Percentiles rank a stretch among this genome's conserved stretches.
phyloP scores from a whole-genome alignment of 1,284 basidiomycete genomes.

The Naganishia liquefaciens region DNA sequence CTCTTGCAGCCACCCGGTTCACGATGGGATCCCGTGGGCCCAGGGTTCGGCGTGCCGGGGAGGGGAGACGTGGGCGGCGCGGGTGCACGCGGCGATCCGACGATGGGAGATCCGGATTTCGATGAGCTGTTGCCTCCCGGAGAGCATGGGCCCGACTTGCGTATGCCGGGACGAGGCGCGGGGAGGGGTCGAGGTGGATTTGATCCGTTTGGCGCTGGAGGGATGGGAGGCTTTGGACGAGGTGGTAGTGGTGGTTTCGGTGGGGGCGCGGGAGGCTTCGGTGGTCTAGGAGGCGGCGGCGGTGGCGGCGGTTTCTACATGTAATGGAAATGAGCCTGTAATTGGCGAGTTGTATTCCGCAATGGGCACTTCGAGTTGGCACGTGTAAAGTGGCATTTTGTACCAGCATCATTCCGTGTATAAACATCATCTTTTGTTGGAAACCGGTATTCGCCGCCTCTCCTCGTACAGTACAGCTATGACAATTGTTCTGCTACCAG shows the following conservation, averaged over 20 bases:
- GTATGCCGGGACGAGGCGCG: conserved; percentile 34
- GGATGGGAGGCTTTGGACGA: conserved; percentile 33
- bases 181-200: conserved; percentile 34
- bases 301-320: background rate
- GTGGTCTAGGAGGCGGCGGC: background rate
- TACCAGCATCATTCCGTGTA: too few relatives aligned
- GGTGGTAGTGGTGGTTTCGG: conserved; percentile 29
- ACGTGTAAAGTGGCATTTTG: background rate
- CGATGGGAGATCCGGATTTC: conserved; percentile 45
- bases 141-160: conserved; percentile 49
- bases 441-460: too few relatives aligned
- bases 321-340: background rate
- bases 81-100: conserved; percentile 39
- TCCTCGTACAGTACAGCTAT: too few relatives aligned
- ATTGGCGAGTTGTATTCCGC: background rate
- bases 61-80: conserved; percentile 3
- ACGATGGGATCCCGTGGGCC: conserved; percentile 59
- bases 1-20: conserved; percentile 55
- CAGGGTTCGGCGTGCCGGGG: conserved; percentile 38
- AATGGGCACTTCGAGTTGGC: too few relatives aligned
- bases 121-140: conserved; percentile 53
- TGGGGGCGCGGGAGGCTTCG: conserved; percentile 39
- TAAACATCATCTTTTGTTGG: too few relatives aligned
- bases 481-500: too few relatives aligned
- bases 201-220: conserved; percentile 35